These are phyloP conservation scores for Blyttiomyces sp. DNA, from an alignment of 371 early-diverging fungal genomes.

Conservation along the genomic window DNA sequence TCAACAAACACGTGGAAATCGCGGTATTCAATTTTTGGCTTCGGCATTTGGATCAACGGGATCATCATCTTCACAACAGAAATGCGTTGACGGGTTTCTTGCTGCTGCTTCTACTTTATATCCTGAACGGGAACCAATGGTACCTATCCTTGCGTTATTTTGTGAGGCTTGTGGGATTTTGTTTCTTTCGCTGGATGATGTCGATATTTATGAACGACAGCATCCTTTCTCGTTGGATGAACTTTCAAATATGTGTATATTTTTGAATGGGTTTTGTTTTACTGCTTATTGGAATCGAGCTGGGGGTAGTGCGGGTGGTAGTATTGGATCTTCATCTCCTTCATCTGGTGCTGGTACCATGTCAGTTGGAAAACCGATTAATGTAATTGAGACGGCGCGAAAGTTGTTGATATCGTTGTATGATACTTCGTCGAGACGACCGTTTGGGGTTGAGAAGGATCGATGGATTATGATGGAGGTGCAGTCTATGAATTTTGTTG, in stretches of 20 bases:
- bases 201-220: conserved; percentile 32
- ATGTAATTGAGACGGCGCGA: conserved; percentile 14
- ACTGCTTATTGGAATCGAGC: conserved; percentile 14
- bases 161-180: conserved; percentile 58
- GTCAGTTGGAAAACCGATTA: not conserved
- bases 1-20: too few species aligned
- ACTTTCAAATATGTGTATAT: conserved; percentile 10
- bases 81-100: too few species aligned
- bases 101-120: conserved; percentile 33
- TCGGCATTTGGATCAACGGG: not conserved
- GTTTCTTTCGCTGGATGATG: conserved; percentile 48
- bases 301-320: not conserved
- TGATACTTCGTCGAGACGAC: conserved; percentile 21
- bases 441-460: conserved; percentile 6
- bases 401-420: conserved; percentile 18
- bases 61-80: conserved; percentile 17
- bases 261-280: conserved; percentile 36
- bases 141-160: conserved; percentile 57
- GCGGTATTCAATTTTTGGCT: not conserved
- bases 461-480: conserved; percentile 20
- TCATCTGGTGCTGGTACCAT: not conserved
- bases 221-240: conserved; percentile 28
- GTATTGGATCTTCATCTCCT: conserved; percentile 18
- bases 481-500: conserved; percentile 24
- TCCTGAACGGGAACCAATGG: conserved; percentile 57